phyloP scores from a whole-genome alignment of 139 green algal genomes.

The Micromonas commoda region DNA sequence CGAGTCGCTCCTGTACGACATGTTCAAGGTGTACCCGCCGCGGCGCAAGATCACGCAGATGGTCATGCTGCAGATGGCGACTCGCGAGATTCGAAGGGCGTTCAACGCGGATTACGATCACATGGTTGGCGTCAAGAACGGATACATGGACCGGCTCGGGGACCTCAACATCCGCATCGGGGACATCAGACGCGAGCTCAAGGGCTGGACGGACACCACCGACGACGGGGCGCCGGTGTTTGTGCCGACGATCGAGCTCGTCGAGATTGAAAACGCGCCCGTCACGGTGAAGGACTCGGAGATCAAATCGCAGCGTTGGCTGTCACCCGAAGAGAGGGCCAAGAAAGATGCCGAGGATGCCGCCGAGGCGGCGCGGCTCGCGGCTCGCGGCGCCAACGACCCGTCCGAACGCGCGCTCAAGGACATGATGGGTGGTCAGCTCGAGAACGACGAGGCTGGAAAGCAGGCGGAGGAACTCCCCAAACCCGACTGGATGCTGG shows the following conservation, averaged over 20 bases:
- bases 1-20: conserved; percentile 28
- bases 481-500: conserved; percentile 29
- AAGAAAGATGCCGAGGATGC: conserved; percentile 2
- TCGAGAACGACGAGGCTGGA: conserved; percentile 7
- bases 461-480: background rate
- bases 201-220: background rate
- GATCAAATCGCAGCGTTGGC: conserved; percentile 11
- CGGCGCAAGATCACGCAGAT: conserved; percentile 26
- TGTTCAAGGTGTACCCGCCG: conserved; percentile 15
- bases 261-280: conserved; percentile 2
- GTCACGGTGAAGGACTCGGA: conserved; percentile 21
- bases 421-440: conserved; percentile 34
- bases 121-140: conserved; percentile 2
- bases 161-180: conserved; percentile 15
- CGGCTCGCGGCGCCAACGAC: conserved; percentile 3
- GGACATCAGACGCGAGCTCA: conserved; percentile 23
- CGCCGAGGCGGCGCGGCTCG: background rate
- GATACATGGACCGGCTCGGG: conserved; percentile 24
- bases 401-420: conserved; percentile 23
- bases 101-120: conserved; percentile 20
- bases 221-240: conserved; percentile 1
- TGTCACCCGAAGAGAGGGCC: conserved; percentile 12
- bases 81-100: background rate
- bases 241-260: background rate
- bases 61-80: background rate